phyloP scores from a whole-genome alignment of 2,329 filamentous ascomycete species.

The Exserohilum turcica region DNA sequence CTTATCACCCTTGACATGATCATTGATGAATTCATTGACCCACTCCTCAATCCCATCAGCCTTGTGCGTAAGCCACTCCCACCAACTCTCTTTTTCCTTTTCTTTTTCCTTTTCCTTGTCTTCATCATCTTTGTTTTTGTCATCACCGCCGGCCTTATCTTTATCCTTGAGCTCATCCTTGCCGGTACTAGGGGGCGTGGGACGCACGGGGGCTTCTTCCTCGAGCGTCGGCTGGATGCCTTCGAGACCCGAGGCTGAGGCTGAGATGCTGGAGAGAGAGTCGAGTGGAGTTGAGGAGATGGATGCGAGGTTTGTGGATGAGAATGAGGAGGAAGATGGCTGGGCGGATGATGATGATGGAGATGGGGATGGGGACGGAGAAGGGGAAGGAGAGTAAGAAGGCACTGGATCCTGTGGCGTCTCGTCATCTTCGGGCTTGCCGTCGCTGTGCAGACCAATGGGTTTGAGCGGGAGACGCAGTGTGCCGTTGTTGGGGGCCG shows the following conservation, averaged over 20 bases:
- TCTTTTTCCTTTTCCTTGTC: not conserved
- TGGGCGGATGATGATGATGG: conserved; percentile 1
- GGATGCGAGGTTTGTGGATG: conserved; percentile 18
- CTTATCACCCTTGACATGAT: conserved; percentile 25
- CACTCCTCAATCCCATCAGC: conserved; percentile 43
- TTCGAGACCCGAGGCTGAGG: conserved; percentile 31
- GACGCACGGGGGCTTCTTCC: not conserved
- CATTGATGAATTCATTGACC: conserved; percentile 43
- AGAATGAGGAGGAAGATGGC: not conserved
- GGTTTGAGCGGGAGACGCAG: conserved; percentile 72
- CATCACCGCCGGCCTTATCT: not conserved
- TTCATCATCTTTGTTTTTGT: not conserved
- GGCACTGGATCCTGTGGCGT: conserved; percentile 60
- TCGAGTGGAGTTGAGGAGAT: conserved; percentile 18
- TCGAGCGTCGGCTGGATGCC: conserved; percentile 14
- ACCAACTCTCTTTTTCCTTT: conserved; percentile 31
- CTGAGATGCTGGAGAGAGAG: conserved; percentile 29
- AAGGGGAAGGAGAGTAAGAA: conserved; percentile 6
- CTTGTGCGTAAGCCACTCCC: conserved; percentile 47
- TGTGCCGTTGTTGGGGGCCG: conserved; percentile 85
- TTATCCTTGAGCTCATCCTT: not conserved
- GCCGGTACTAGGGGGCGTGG: conserved; percentile 12
- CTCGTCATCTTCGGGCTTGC: conserved; percentile 52
- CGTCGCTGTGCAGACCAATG: conserved; percentile 63
- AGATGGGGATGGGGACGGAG: conserved; percentile 40